Evolutionary conservation across 2,329 filamentous ascomycete species (phyloP).

Genomic region (Ophiocordyceps robertsii): DNA sequence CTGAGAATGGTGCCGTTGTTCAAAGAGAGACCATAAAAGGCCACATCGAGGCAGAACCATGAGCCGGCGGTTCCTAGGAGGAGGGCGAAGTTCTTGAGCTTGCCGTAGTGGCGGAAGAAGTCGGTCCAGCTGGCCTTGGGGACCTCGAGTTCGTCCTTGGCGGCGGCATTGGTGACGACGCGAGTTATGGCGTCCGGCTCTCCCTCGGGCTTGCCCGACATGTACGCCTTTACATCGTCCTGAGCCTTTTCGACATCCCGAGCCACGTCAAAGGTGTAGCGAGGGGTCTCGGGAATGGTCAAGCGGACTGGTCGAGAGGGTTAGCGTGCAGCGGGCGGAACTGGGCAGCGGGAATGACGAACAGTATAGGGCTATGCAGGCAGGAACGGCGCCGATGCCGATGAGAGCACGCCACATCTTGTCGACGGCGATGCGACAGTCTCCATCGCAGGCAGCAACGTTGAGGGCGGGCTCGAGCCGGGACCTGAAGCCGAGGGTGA

Average conservation of each 20-base stretch:
- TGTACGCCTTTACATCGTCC: slow-evolving; percentile 63
- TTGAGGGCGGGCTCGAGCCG: slow-evolving; percentile 39
- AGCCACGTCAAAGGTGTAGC: slow-evolving; percentile 74
- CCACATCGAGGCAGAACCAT: slow-evolving; percentile 61
- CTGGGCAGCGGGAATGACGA: slow-evolving; percentile 4
- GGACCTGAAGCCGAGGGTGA: slow-evolving; percentile 57
- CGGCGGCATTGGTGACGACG: slow-evolving; percentile 40
- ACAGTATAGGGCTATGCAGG: slow-evolving; percentile 69
- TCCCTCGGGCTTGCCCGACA: slow-evolving; percentile 48
- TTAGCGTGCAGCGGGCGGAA: neutral
- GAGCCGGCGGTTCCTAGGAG: slow-evolving; percentile 70
- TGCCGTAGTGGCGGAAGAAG: slow-evolving; percentile 56
- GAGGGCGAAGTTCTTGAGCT: slow-evolving; percentile 58
- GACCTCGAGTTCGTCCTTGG: slow-evolving; percentile 40
- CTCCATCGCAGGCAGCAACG: slow-evolving; percentile 36
- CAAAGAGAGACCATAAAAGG: slow-evolving; percentile 56
- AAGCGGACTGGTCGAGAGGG: slow-evolving; percentile 36
- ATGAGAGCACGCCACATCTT: slow-evolving; percentile 81
- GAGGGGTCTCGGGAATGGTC: slow-evolving; percentile 77
- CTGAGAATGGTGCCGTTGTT: slow-evolving; percentile 63
- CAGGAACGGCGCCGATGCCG: slow-evolving; percentile 69
- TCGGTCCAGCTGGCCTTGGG: slow-evolving; percentile 61
- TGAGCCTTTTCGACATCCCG: slow-evolving; percentile 62
- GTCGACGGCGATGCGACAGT: slow-evolving; percentile 42
- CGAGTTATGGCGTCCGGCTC: slow-evolving; percentile 53